Conservation (phyloP, 495 filamentous ascomycete genomes). For the Zalerion maritima region DNA sequence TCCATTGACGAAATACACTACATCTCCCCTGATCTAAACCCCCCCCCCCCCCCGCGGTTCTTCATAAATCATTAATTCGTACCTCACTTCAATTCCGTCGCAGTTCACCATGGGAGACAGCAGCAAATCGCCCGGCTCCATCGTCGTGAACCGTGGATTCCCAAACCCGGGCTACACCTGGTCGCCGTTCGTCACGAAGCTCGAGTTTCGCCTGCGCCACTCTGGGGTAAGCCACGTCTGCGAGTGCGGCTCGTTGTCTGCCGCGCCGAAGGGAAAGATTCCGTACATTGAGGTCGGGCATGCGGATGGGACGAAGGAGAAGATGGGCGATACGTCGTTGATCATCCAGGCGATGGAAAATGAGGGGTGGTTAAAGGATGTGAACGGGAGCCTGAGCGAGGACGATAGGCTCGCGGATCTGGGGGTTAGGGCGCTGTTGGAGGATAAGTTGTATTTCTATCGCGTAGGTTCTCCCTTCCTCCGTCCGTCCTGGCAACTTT, state of each 20-base stretch:
- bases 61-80: too few species aligned
- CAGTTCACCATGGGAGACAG: too few species aligned
- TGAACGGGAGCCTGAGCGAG: constrained; percentile 28
- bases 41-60: too few species aligned
- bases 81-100: too few species aligned
- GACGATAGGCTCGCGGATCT: constrained; percentile 31
- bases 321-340: constrained; percentile 36
- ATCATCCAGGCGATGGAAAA: constrained; percentile 33
- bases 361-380: constrained; percentile 25
- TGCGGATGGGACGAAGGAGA: constrained; percentile 4
- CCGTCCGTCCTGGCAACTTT: constrained; percentile 7
- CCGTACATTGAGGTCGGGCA: constrained; percentile 33
- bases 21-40: too few species aligned
- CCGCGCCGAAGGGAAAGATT: constrained; percentile 43
- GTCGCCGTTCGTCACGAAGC: constrained; percentile 53
- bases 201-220: constrained; percentile 48
- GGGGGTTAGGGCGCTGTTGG: constrained; percentile 37
- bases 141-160: constrained; percentile 43
- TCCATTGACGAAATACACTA: too few species aligned
- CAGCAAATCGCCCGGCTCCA: too few species aligned
- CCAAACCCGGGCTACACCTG: constrained; percentile 30
- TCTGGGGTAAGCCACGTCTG: constrained; percentile 29
- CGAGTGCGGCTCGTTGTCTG: constrained; percentile 24
- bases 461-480: constrained; percentile 18
- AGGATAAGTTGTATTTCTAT: constrained; percentile 47